phyloP scores from a whole-genome alignment of 345 rosid species.

The Melaleuca alternifolia region DNA sequence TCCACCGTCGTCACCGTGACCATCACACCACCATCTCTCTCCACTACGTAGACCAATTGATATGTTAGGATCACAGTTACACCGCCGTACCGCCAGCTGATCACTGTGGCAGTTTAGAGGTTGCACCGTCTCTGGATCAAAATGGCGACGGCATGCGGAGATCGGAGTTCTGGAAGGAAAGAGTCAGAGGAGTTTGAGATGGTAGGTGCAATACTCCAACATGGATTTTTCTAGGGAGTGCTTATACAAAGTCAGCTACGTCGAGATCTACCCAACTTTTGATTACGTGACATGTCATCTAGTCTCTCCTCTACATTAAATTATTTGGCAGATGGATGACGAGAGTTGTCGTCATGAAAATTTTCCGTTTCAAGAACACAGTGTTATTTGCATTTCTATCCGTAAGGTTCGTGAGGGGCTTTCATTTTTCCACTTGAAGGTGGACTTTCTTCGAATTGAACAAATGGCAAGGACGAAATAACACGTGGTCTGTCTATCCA shows the following conservation, averaged over 20 bases:
- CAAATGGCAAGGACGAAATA: neutral
- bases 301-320: neutral
- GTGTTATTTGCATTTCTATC: neutral
- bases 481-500: too few relatives aligned
- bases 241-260: neutral
- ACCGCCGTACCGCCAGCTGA: too few relatives aligned
- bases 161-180: neutral
- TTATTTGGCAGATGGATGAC: neutral
- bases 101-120: too few relatives aligned
- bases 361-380: neutral
- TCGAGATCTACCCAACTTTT: neutral
- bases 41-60: neutral
- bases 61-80: neutral
- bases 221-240: neutral
- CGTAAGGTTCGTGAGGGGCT: neutral
- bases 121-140: neutral
- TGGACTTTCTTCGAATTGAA: too few relatives aligned
- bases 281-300: neutral
- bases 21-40: neutral
- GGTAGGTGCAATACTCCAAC: neutral
- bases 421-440: neutral
- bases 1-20: too few relatives aligned
- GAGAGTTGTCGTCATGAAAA: neutral
- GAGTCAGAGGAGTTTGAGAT: neutral
- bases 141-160: neutral